phyloP scores from a whole-genome alignment of 2,329 filamentous ascomycete species.

The Aureobasidium sp. region DNA sequence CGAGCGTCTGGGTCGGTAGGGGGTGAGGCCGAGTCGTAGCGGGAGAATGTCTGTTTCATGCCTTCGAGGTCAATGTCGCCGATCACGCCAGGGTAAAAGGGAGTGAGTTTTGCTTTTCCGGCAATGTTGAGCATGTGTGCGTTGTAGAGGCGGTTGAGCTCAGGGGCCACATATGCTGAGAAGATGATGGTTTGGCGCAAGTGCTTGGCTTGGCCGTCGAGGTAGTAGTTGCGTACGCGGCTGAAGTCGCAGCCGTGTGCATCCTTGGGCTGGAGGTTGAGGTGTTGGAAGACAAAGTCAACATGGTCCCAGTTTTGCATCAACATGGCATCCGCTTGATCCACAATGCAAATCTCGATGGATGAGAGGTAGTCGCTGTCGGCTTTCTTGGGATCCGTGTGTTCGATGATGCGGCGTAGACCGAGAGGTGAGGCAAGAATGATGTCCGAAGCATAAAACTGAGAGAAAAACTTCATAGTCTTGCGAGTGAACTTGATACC shows the following conservation, averaged over 20 bases:
- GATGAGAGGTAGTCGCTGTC: slow-evolving; percentile 91
- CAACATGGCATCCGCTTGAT: slow-evolving; percentile 84
- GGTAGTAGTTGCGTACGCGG: slow-evolving; percentile 81
- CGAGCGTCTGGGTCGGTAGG: slow-evolving; percentile 73
- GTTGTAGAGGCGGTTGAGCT: slow-evolving; percentile 72
- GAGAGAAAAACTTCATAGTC: slow-evolving; percentile 86
- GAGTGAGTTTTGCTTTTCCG: slow-evolving; percentile 66
- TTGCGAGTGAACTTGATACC: slow-evolving; percentile 97
- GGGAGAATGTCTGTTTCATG: slow-evolving; percentile 79
- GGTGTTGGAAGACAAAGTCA: slow-evolving; percentile 80
- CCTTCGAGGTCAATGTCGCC: slow-evolving; percentile 52
- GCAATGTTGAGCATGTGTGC: slow-evolving; percentile 69
- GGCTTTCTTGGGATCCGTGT: slow-evolving; percentile 58
- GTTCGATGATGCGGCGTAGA: slow-evolving; percentile 80
- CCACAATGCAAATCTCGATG: slow-evolving; percentile 80
- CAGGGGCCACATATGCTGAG: slow-evolving; percentile 77
- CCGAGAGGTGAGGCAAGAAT: slow-evolving; percentile 86
- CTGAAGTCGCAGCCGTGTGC: slow-evolving; percentile 90
- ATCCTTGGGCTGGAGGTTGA: slow-evolving; percentile 84
- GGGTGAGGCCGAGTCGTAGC: slow-evolving; percentile 65
- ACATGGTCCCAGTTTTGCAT: slow-evolving; percentile 99
- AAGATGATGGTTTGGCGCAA: slow-evolving; percentile 80
- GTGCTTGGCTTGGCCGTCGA: slow-evolving; percentile 73
- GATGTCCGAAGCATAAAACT: slow-evolving; percentile 95
- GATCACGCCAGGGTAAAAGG: slow-evolving; percentile 60